Evolutionary conservation across 1,284 basidiomycete species (phyloP), one percentile per base, ranked within the genome.

Genomic region (Testicularia cyperi): DNA sequence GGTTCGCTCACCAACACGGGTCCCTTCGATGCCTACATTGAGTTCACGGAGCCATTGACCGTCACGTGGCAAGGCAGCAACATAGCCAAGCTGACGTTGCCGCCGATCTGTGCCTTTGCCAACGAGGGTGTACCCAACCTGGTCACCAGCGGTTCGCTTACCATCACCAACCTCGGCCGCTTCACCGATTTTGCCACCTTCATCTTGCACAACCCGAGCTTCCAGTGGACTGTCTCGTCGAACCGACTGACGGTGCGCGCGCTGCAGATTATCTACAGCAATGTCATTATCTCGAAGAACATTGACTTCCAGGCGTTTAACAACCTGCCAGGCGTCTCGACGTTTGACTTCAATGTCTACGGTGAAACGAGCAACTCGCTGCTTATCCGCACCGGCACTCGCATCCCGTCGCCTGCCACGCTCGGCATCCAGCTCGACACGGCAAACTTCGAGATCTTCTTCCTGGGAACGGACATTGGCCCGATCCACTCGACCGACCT

Each of bases 251-350:
- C 83, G 25, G 78, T 89, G 12, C 82, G 80, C 3, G 85, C 87
- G 4, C 80, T 88, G 1, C 84, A 84, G 12, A 87, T 85, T 23
- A 82, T 83, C 60, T 88, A 88, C 65, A 83, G 85, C 57, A 81
- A 83, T 38, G 83, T 88, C 21, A 79, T 80, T 0, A 79, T 88
- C 41, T 81, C 79, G 36, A 88, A 88, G 78, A 79, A 80, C 6
- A 77, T 88, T 39, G 78, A 83, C 8, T 82, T 89, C 78, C 83
- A 83, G 70, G 87, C 85, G 4, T 88, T 88, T 78, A 85, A 87
- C 57, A 80, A 80, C 38, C 77, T 88, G 18, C 84, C 85, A 13
- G 75, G 74, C 21, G 72, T 78, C 28, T 83, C 82, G 1, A 86
- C 88, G 67, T 82, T 79, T 62, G 84, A 86, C 77, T 88, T 88